A percentile compares a stretch with the other conserved stretches of the same genome.
phyloP scores from a whole-genome alignment of 2,329 filamentous ascomycete genomes.

The Trichoderma sp. region DNA sequence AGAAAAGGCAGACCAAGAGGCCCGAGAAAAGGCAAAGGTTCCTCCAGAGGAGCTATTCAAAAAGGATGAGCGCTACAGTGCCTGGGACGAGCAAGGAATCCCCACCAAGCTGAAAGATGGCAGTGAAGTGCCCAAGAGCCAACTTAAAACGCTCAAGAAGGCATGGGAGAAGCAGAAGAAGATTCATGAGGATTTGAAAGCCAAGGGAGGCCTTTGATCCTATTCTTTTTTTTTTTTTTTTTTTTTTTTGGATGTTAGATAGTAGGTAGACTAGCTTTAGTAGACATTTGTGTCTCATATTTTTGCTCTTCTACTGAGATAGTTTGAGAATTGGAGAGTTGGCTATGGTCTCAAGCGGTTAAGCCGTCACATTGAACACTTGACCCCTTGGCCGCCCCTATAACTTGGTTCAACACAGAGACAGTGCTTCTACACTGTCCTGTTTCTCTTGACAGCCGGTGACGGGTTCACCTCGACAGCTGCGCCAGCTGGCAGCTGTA shows the following conservation, averaged over 20 bases:
- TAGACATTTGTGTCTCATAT: neutral
- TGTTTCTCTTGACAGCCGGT: neutral
- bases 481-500: neutral
- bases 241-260: neutral
- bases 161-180: slow-evolving; percentile 91
- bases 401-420: neutral
- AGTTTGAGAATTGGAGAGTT: neutral
- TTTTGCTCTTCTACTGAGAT: neutral
- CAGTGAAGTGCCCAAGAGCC: slow-evolving; percentile 75
- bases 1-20: slow-evolving; percentile 52
- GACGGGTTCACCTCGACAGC: neutral
- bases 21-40: slow-evolving; percentile 56
- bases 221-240: neutral
- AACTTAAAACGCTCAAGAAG: slow-evolving; percentile 79
- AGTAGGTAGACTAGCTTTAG: neutral
- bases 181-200: slow-evolving; percentile 60
- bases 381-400: neutral
- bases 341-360: neutral
- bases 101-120: slow-evolving; percentile 75
- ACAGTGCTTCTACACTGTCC: neutral
- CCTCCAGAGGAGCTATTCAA: slow-evolving; percentile 56
- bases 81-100: slow-evolving; percentile 79
- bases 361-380: neutral
- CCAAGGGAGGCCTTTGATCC: slow-evolving; percentile 28
- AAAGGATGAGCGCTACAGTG: slow-evolving; percentile 58